Evolutionary conservation across 441 rosid genomes (phyloP), one percentile per base, ranked within the genome.

Genomic region (Bocquillonia castaneifolia): DNA sequence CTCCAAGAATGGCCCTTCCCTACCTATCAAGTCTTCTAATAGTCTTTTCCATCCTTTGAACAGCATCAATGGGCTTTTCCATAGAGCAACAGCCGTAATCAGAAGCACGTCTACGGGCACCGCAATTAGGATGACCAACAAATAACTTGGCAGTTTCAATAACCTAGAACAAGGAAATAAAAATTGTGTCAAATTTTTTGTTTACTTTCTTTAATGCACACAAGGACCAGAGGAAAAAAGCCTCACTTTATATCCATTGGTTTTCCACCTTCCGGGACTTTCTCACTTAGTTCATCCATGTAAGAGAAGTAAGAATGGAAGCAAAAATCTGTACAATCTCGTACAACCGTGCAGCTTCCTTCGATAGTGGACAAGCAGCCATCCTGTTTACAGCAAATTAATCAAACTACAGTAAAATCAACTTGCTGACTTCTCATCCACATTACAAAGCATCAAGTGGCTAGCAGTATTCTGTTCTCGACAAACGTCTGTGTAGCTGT

Each of bases 1-100:
- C 81, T 92, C 96, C 83, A 89, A 71, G 78, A 93, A 93, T 0
- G 96, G 96, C 37, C 98, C 97, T 70, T 93, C 94, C 75, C 97
- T 74, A 25, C 98, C 97, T 39, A 90, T 83, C 80, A 90, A 80
- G 72, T 93, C 97, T 78, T 93, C 96, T 31, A 93, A 70, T 9
- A 90, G 83, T 80, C 97, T 84, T 80, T 85, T 90, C 97, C 96
- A 90, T 69, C 97, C 98, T 82, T 52, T 83, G 66, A 87, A 79
- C 72, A 90, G 71, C 98, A 90, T 90, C 60, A 77, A 86, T 1
- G 97, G 98, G 73, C 94, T 87, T 81, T 86, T 93, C 86, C 86
- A 86, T 37, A 93, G 68, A 73, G 98, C 86, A 73, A 90, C 79
- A 70, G 52, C 83, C 42, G 89, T 80, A 67, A 90, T 84, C 28